phyloP scores from a whole-genome alignment of 345 rosid species.

The Litchi chinensis region DNA sequence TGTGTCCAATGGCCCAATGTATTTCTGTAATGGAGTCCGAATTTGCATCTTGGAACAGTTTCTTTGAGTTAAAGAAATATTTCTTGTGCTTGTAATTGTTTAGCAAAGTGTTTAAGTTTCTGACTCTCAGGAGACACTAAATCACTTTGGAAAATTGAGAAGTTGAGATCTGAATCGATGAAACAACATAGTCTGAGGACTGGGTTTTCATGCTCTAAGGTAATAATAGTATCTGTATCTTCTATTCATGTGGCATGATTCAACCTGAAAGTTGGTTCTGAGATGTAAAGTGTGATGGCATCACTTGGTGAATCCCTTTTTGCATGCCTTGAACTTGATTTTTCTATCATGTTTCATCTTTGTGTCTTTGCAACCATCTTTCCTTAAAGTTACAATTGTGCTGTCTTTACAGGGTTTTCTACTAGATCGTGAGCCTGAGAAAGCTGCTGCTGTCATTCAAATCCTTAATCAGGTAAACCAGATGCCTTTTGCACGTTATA shows the following conservation, averaged over 20 bases:
- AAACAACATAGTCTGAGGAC: conserved; percentile 57
- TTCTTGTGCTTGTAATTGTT: conserved; percentile 7
- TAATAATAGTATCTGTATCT: conserved; percentile 27
- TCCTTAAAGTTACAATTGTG: not conserved
- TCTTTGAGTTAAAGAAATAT: not conserved
- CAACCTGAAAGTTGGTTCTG: conserved; percentile 9
- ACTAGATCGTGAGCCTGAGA: conserved; percentile 68
- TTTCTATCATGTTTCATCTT: not conserved
- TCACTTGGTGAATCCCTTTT: not conserved
- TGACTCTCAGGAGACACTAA: conserved; percentile 58
- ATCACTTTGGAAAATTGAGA: conserved; percentile 74
- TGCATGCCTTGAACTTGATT: not conserved
- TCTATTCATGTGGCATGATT: conserved; percentile 8
- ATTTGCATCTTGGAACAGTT: not conserved
- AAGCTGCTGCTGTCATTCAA: conserved; percentile 72
- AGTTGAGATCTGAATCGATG: conserved; percentile 66
- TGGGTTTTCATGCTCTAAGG: conserved; percentile 86
- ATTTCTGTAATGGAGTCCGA: not conserved
- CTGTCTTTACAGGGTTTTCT: conserved; percentile 58
- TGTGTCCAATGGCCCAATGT: not conserved
- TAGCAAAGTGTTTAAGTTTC: conserved; percentile 3
- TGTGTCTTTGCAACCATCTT: not conserved
- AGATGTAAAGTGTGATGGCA: not conserved
- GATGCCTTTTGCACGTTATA: not conserved
- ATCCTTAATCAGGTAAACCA: conserved; percentile 57